phyloP scores from a whole-genome alignment of 2,329 filamentous ascomycete species.

The Clarireedia paspali region DNA sequence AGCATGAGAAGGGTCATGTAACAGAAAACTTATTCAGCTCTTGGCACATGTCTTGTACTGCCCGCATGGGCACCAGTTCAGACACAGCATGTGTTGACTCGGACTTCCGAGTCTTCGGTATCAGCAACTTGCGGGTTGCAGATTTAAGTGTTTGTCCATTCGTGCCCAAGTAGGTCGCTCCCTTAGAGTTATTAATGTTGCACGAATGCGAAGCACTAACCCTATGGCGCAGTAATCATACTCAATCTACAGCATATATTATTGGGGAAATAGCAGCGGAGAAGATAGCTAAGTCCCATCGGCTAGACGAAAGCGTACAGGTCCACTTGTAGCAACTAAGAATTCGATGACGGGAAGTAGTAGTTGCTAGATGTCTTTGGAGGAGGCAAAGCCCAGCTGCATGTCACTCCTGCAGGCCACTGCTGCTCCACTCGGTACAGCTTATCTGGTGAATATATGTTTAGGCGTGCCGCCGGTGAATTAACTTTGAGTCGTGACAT shows the following conservation, averaged over 20 bases:
- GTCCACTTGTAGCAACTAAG: no score
- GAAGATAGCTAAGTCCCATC: conserved; percentile 4
- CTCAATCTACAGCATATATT: conserved; percentile 9
- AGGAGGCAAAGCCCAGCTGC: no score
- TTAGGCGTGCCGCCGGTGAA: no score
- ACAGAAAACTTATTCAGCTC: conserved; percentile 32
- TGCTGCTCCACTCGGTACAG: no score
- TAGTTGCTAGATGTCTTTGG: no score
- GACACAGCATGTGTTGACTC: conserved; percentile 40
- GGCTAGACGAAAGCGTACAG: no score
- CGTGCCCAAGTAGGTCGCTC: conserved; percentile 1
- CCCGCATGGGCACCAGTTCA: conserved; percentile 43
- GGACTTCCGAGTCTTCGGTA: conserved; percentile 39
- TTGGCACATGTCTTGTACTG: conserved; percentile 49
- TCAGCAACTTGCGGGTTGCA: conserved; percentile 40
- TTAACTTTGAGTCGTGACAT: no score
- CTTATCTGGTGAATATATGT: no score
- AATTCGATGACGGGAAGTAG: no score
- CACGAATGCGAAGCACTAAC: background rate
- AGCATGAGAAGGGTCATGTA: conserved; percentile 18
- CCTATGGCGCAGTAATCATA: conserved; percentile 4
- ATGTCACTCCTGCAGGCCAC: no score
- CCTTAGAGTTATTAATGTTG: no score
- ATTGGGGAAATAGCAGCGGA: conserved; percentile 9
- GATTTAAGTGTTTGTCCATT: conserved; percentile 38